Evolutionary conservation across 345 rosid species (phyloP).

Genomic region (Lagerstroemia speciosa): DNA sequence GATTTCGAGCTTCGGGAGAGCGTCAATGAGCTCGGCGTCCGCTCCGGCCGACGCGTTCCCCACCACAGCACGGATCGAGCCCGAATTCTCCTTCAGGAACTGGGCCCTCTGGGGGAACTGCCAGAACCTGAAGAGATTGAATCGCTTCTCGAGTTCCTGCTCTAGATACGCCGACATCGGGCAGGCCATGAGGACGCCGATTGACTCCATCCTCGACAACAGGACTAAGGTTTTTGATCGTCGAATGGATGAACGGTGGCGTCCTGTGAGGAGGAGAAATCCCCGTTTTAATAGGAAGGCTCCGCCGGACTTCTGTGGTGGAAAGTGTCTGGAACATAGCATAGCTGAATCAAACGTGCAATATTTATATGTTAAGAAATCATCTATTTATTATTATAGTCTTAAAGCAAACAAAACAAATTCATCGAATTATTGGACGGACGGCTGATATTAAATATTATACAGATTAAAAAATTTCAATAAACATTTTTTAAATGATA

Average conservation of each 20-base stretch:
- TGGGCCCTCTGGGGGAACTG: conserved; percentile 28
- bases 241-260: not conserved
- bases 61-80: conserved; percentile 68
- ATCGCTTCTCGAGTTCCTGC: conserved; percentile 61
- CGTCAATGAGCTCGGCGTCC: conserved; percentile 55
- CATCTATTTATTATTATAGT: too few relatives aligned
- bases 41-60: conserved; percentile 51
- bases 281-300: not conserved
- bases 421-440: too few relatives aligned
- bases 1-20: conserved; percentile 65
- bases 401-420: too few relatives aligned
- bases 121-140: conserved; percentile 52
- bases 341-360: too few relatives aligned
- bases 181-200: conserved; percentile 64
- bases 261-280: not conserved
- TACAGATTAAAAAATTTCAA: too few relatives aligned
- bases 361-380: too few relatives aligned
- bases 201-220: conserved; percentile 43
- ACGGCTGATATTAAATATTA: too few relatives aligned
- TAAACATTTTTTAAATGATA: too few relatives aligned
- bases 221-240: not conserved
- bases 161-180: conserved; percentile 54
- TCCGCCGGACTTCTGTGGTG: too few relatives aligned
- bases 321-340: too few relatives aligned
- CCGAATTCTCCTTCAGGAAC: conserved; percentile 28